A percentile compares a stretch with the other conserved stretches of the same genome.
Conservation (phyloP, 495 filamentous ascomycete species). For the Xanthoparmelia taractica region DNA sequence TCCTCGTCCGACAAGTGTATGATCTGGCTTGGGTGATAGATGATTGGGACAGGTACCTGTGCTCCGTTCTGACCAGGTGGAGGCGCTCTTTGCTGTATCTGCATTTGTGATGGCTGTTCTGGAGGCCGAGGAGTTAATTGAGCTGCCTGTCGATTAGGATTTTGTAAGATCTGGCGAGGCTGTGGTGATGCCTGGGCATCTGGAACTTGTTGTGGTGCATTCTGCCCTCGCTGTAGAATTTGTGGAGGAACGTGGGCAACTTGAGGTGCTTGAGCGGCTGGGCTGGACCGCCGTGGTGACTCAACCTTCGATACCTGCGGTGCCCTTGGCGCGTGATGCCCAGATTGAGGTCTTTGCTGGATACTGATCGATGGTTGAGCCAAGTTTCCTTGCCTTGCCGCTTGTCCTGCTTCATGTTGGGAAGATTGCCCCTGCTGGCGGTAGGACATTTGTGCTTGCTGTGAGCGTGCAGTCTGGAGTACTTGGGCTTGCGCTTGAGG, state of each 20-base stretch:
- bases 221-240: constrained; percentile 37
- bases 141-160: constrained; percentile 38
- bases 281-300: constrained; percentile 36
- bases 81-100: constrained; percentile 24
- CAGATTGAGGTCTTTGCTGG: constrained; percentile 12
- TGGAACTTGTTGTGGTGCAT: constrained; percentile 30
- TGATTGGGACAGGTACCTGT: constrained; percentile 38
- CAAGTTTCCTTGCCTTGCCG: not conserved
- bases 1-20: constrained; percentile 69
- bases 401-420: not conserved
- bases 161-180: constrained; percentile 43
- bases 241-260: constrained; percentile 7
- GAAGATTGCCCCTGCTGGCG: not conserved
- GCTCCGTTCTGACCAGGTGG: constrained; percentile 26
- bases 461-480: constrained; percentile 10
- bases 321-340: constrained; percentile 11
- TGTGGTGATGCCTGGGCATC: constrained; percentile 23
- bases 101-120: constrained; percentile 20
- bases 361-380: constrained; percentile 9
- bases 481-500: constrained; percentile 21
- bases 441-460: constrained; percentile 3
- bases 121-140: constrained; percentile 30
- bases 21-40: constrained; percentile 66
- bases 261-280: constrained; percentile 8
- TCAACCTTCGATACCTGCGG: constrained; percentile 32